phyloP scores from a whole-genome alignment of 768 basidiomycete species.

The Filobasidium floriforme region DNA sequence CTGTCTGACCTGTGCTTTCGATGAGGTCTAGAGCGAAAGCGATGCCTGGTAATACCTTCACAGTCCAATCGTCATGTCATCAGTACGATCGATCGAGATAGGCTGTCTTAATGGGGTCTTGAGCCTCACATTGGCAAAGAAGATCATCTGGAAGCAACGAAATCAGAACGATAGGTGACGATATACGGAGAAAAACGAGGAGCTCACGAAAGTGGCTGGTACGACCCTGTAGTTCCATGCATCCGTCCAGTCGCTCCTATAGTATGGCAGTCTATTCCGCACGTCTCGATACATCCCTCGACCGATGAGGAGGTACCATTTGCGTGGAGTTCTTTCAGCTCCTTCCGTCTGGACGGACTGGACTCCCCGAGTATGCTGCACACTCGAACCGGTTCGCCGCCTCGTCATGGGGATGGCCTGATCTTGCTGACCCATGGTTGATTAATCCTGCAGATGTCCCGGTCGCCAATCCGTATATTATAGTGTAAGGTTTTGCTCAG shows the following conservation, averaged over 20 bases:
- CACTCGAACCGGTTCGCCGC: not conserved
- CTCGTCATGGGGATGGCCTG: too few species aligned
- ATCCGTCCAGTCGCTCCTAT: constrained; percentile 78
- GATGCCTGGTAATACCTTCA: constrained; percentile 9
- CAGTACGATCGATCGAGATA: constrained; percentile 45
- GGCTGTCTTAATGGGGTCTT: not conserved
- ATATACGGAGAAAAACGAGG: too few species aligned
- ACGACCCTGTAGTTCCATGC: constrained; percentile 86
- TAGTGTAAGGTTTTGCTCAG: too few species aligned
- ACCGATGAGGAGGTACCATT: constrained; percentile 23
- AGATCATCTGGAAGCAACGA: constrained; percentile 26
- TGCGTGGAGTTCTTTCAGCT: not conserved
- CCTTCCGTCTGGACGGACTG: not conserved
- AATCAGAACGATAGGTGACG: constrained; percentile 75
- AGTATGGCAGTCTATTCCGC: constrained; percentile 65
- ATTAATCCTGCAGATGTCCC: too few species aligned
- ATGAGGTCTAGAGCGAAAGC: constrained; percentile 11
- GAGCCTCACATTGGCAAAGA: constrained; percentile 31
- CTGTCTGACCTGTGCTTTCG: constrained; percentile 80
- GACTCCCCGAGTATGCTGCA: not conserved
- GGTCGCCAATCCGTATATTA: too few species aligned
- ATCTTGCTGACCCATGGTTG: too few species aligned
- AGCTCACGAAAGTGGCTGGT: constrained; percentile 64
- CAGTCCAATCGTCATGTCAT: constrained; percentile 61
- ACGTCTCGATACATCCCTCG: constrained; percentile 66